Percentiles rank a stretch among this genome's conserved stretches.
Conservation (phyloP, 805 yeast species). For the Phaffomyces opuntiae region DNA sequence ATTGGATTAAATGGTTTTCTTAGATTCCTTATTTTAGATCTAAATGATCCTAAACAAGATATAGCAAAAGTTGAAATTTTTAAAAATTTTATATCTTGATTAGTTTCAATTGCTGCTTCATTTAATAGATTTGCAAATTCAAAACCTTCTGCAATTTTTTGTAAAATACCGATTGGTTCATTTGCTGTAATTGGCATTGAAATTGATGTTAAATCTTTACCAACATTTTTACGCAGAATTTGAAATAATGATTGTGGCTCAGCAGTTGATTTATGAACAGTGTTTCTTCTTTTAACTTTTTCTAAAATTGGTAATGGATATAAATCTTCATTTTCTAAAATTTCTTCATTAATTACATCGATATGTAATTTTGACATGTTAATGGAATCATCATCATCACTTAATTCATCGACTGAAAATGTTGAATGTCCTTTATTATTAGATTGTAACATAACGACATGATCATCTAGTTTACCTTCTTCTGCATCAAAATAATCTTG, state of each 20-base stretch:
- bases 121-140: conserved; percentile 70
- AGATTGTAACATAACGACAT: conserved; percentile 12
- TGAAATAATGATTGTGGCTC: conserved; percentile 80
- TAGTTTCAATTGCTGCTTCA: conserved; percentile 42
- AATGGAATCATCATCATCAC: conserved; percentile 22
- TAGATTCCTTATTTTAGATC: conserved; percentile 67
- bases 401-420: conserved; percentile 18
- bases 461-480: conserved; percentile 32
- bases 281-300: conserved; percentile 45
- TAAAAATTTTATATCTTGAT: conserved; percentile 50
- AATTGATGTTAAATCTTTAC: conserved; percentile 77
- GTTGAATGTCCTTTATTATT: conserved; percentile 2
- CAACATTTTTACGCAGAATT: conserved; percentile 81
- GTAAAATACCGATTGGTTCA: conserved; percentile 83
- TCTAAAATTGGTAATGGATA: conserved; percentile 59
- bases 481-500: conserved; percentile 65
- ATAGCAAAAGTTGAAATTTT: conserved; percentile 79
- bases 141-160: conserved; percentile 68
- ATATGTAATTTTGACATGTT: conserved; percentile 12
- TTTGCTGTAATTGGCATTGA: conserved; percentile 94
- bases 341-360: conserved; percentile 1
- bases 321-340: conserved; percentile 29
- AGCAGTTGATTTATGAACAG: conserved; percentile 49
- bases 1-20: conserved; percentile 95
- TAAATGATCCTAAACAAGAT: conserved; percentile 58